Conservation (phyloP, 23 red algal species). For the Chondrus crispus region DNA sequence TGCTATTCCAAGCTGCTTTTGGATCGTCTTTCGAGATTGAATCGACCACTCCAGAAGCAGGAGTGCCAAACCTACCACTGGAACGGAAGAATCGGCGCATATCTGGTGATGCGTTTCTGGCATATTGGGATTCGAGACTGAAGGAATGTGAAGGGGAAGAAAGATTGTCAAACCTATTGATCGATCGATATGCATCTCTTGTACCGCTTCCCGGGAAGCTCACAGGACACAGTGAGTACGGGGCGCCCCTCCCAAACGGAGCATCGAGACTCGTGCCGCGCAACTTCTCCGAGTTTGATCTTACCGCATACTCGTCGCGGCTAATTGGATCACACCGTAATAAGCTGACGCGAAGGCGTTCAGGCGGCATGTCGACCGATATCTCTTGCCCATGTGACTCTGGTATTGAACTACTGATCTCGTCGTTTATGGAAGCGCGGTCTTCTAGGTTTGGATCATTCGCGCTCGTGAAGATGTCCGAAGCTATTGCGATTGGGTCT, state of each 20-base stretch:
- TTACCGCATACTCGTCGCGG: too few relatives aligned
- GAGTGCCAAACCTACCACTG: conserved; percentile 27
- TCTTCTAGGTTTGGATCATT: conserved; percentile 49
- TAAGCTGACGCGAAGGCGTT: not conserved
- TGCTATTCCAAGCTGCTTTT: conserved; percentile 44
- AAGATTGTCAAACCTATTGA: conserved; percentile 34
- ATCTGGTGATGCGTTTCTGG: conserved; percentile 46
- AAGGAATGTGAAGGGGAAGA: conserved; percentile 44
- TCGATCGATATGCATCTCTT: not conserved
- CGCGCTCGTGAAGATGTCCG: conserved; percentile 48
- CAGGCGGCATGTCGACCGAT: not conserved
- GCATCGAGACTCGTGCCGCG: not conserved
- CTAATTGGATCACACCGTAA: too few relatives aligned
- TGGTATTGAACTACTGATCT: conserved; percentile 45
- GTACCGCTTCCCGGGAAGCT: not conserved
- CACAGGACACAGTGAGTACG: conserved; percentile 29
- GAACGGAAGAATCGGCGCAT: conserved; percentile 37
- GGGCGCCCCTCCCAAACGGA: conserved; percentile 4
- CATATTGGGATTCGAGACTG: conserved; percentile 38
- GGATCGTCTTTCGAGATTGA: conserved; percentile 46
- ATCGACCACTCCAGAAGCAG: conserved; percentile 56
- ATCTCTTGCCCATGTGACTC: conserved; percentile 55
- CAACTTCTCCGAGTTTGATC: not conserved
- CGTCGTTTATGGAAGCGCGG: conserved; percentile 54
- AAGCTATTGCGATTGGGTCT: conserved; percentile 54